Evolutionary conservation across 2,329 filamentous ascomycete species (phyloP), one percentile per base, ranked within the genome.

Genomic region (Metarhizium rileyi): DNA sequence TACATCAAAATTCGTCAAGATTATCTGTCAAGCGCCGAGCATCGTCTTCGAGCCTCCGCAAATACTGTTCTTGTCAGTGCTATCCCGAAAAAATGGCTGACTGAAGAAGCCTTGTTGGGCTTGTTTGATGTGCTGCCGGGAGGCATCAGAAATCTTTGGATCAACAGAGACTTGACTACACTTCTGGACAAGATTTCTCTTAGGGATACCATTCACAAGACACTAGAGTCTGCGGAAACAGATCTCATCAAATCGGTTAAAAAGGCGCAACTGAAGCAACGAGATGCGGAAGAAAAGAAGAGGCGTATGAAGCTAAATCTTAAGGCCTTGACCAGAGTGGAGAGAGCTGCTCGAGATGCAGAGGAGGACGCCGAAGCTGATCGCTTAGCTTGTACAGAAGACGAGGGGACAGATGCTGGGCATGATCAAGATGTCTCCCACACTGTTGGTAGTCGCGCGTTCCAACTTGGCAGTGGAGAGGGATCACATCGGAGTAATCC

Each of bases 91-190:
- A 95, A 94, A 61, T 98, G 93, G 93, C 80, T 95, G 7, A 89
- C 80, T 2, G 79, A 88, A 45, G 83, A 95, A 42, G 87, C 88
- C 0, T 75, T 98, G 4, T 78, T 82, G 51, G 86, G 85, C 0
- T 74, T 98, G 0, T 98, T 94, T 60, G 93, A 98, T 63, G 90
- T 97, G 1, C 97, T 96, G 58, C 93, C 93, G 0, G 93, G 93
- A 20, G 93, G 93, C 27, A 85, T 98, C 61, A 81, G 88, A 52
- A 97, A 97, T 57, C 87, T 98, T 44, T 98, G 91, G 90, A 83
- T 98, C 59, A 98, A 96, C 52, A 81, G 91, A 53, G 87, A 98
- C 62, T 84, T 89, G 56, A 87, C 90, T 41, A 77, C 84, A 8
- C 76, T 98, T 10, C 77, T 87, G 44, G 85, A 90, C 53, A 97